phyloP scores from a whole-genome alignment of 108 stramenopile genomes.

The Licmophora abbreviata region DNA sequence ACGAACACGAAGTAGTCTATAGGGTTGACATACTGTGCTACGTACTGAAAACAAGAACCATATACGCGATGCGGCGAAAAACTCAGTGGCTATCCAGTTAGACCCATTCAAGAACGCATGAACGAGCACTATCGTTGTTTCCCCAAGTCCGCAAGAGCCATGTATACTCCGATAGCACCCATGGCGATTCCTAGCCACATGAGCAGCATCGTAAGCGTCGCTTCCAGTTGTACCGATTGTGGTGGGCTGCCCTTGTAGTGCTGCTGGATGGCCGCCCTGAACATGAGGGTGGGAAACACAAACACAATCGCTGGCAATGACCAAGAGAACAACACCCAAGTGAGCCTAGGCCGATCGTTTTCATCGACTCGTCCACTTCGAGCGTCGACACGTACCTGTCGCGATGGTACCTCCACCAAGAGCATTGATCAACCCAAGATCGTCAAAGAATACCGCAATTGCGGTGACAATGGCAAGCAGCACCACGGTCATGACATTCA shows the following conservation, averaged over 20 bases:
- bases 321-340: no score
- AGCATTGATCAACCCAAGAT: conserved; percentile 53
- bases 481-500: conserved; percentile 46
- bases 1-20: no score
- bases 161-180: conserved; percentile 53
- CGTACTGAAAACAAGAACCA: no score
- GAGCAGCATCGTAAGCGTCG: conserved; percentile 48
- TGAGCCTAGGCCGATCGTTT: no score
- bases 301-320: conserved; percentile 84
- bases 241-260: no score
- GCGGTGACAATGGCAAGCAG: conserved; percentile 20
- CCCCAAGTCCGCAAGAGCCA: neutral
- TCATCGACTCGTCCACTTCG: no score
- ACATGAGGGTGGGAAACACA: conserved; percentile 81
- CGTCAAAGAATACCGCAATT: conserved; percentile 28
- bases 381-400: no score
- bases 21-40: no score
- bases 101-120: no score
- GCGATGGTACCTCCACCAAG: conserved; percentile 82
- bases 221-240: no score
- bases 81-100: no score
- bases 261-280: conserved; percentile 54
- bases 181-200: conserved; percentile 61
- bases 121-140: neutral
- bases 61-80: no score